phyloP scores from a whole-genome alignment of 495 filamentous ascomycete species.

The Aspergillus cavernicola region DNA sequence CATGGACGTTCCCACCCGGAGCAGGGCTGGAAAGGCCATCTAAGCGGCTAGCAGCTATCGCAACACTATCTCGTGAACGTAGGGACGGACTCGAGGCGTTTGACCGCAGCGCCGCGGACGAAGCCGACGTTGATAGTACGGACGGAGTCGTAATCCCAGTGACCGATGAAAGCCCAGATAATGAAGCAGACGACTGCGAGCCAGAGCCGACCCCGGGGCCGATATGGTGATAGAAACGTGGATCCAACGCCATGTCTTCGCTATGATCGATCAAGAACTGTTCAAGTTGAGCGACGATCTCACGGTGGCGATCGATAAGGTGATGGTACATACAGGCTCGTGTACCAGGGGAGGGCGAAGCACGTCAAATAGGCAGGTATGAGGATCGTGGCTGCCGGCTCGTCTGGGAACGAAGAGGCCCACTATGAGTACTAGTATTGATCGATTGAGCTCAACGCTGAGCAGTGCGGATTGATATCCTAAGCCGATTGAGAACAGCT shows the following conservation, averaged over 20 bases:
- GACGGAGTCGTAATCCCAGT: conserved; percentile 50
- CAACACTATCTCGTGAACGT: conserved; percentile 65
- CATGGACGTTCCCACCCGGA: conserved; percentile 81
- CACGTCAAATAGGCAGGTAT: conserved; percentile 6
- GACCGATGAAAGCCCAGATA: conserved; percentile 49
- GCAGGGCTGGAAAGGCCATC: conserved; percentile 35
- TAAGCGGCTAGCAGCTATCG: conserved; percentile 32
- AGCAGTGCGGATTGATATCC: neutral
- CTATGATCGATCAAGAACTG: conserved; percentile 46
- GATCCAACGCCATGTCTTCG: conserved; percentile 55
- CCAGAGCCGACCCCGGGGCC: conserved; percentile 36
- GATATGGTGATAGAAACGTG: conserved; percentile 51
- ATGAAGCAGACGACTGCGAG: conserved; percentile 56
- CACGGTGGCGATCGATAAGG: conserved; percentile 40
- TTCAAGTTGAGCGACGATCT: conserved; percentile 40
- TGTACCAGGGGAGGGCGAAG: conserved; percentile 16
- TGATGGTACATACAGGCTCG: conserved; percentile 41
- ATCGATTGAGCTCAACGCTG: too few relatives aligned
- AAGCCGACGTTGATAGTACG: conserved; percentile 55
- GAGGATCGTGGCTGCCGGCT: neutral
- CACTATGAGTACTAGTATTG: too few relatives aligned
- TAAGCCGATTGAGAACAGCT: neutral
- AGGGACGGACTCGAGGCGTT: conserved; percentile 59
- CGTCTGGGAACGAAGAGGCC: neutral
- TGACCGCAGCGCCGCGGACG: conserved; percentile 50